These are phyloP conservation scores for Metschnikowia hibisci DNA, from an alignment of 805 yeast species.

Conservation along the genomic window DNA sequence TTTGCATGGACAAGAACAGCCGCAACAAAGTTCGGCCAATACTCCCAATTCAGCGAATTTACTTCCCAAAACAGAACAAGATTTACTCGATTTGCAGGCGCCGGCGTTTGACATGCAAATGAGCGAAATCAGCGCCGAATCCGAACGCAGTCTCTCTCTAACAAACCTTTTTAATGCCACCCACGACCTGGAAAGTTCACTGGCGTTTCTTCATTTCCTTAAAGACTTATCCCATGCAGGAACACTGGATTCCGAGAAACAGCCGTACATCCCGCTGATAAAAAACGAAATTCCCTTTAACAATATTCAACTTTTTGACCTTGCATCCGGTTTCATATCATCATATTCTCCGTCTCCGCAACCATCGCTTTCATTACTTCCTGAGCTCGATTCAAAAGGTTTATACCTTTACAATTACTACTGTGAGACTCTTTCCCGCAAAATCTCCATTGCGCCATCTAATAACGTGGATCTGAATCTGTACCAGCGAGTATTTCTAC, in stretches of 20 bases:
- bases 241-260: no score
- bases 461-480: slow-evolving; percentile 44
- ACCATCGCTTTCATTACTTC: slow-evolving; percentile 18
- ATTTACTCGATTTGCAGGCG: no score
- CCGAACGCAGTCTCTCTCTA: neutral
- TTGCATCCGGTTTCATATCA: slow-evolving; percentile 20
- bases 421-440: slow-evolving; percentile 39
- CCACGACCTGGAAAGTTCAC: slow-evolving; percentile 7
- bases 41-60: no score
- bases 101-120: neutral
- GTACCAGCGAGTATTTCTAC: slow-evolving; percentile 49
- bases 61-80: no score
- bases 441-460: slow-evolving; percentile 46
- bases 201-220: slow-evolving; percentile 24
- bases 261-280: no score
- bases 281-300: neutral
- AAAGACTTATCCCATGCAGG: slow-evolving; percentile 20
- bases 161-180: neutral
- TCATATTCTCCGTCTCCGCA: slow-evolving; percentile 27
- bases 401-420: slow-evolving; percentile 45
- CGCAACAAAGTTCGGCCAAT: no score
- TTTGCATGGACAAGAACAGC: no score
- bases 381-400: slow-evolving; percentile 18
- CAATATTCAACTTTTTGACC: neutral
- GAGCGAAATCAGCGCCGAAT: neutral